Evolutionary conservation across 108 stramenopile species (phyloP), one percentile per base, ranked within the genome.

Genomic region (Cyclostephanos tholiformis): DNA sequence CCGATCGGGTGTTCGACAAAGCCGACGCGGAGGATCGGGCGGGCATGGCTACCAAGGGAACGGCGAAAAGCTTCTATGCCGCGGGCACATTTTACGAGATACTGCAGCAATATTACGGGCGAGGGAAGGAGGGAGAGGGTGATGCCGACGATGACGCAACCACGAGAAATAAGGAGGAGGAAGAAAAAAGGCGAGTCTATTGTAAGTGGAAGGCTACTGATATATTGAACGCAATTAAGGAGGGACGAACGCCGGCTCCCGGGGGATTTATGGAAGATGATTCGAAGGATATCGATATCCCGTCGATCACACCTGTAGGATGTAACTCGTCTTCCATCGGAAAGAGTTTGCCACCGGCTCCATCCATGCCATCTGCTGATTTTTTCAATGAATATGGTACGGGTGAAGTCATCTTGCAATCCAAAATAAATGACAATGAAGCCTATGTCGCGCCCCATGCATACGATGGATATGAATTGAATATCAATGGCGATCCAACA

Each of bases 201-300:
- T 84, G 87, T 61, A 98, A 96, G 68, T 98, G 95, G 95, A 96
- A 96, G 65, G 94, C 96, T 11, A 90, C 96, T 1, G 96, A 98
- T 32, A 98, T 96, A 72, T 71, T 98, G 46, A 98, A 96, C 70
- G 93, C 95, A 4, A 84, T 98, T 23, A 96, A 95, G 52, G 93
- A 96, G 61, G 97, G 97, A 32, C 72, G 91, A 57, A 39, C 82
- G 52, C 87, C 88, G 7, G 82, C 85, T 17, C 90, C 95, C 9
- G 95, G 95, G 22, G 92, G 92, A 63, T 95, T 88, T 66, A 80
- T 71, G 12, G 66, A 76, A 3, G 89, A 87, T 41, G 44, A 48
- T 6, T 52, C 59, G 6, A 12, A 11, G 27, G 8, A 58, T 17
- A 17, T 22, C 17, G 61, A 62, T 62, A 22, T 62, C 4, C 61